These are phyloP conservation scores for Globisporangium irregulare DNA, from an alignment of 352 stramenopile species.

Conservation along the genomic window DNA sequence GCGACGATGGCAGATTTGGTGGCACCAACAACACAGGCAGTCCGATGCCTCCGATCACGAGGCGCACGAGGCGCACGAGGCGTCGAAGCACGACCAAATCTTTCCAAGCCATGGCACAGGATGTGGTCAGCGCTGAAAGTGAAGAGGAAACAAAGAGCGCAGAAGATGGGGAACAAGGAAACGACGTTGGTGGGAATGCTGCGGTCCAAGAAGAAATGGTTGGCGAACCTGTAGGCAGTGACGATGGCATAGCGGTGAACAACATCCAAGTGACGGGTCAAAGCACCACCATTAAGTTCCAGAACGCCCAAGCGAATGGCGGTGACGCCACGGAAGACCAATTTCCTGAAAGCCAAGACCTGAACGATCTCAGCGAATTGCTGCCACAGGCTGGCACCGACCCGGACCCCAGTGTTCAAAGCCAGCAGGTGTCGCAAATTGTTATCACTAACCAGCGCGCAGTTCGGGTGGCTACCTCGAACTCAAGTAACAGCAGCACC, in stretches of 20 bases:
- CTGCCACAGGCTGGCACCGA: slow-evolving; percentile 9
- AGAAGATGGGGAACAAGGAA: not conserved
- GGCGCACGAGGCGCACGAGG: slow-evolving; percentile 12
- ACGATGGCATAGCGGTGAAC: not conserved
- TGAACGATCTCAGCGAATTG: slow-evolving; percentile 12
- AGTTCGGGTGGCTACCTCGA: not conserved
- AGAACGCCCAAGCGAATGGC: not conserved
- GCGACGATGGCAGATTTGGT: slow-evolving; percentile 14
- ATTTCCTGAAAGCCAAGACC: not conserved
- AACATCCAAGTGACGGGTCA: not conserved
- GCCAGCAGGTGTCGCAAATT: not conserved
- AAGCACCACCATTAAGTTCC: not conserved
- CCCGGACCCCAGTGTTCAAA: not conserved
- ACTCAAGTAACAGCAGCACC: not conserved
- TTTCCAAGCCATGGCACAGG: slow-evolving; percentile 22
- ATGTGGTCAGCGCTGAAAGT: slow-evolving; percentile 19
- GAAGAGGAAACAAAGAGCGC: slow-evolving; percentile 27
- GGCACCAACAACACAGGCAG: not conserved
- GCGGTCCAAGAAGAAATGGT: not conserved
- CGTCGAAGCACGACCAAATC: slow-evolving; percentile 32
- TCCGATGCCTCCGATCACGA: slow-evolving; percentile 21
- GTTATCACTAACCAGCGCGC: slow-evolving; percentile 1
- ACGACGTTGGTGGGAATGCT: not conserved
- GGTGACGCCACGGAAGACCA: not conserved
- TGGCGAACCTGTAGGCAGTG: not conserved